phyloP scores from a whole-genome alignment of 176 grass and related monocot genomes.

The Tillandsia leiboldiana region DNA sequence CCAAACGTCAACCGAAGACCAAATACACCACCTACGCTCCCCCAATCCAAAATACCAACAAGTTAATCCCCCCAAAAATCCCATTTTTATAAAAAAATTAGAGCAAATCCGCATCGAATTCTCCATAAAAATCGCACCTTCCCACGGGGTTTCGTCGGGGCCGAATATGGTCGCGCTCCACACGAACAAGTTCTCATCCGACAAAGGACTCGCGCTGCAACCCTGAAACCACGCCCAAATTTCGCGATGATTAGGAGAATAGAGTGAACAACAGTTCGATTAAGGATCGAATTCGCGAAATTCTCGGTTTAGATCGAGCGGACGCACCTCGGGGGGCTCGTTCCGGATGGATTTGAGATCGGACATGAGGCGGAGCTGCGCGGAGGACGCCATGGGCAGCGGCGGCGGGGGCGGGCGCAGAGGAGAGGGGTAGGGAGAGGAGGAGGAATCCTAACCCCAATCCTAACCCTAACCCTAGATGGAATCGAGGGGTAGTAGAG shows the following conservation, averaged over 20 bases:
- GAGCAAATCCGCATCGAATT: not conserved
- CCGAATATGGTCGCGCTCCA: conserved; percentile 33
- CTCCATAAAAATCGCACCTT: conserved; percentile 14
- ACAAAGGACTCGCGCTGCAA: conserved; percentile 25
- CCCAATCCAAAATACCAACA: not conserved
- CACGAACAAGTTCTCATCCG: conserved; percentile 34
- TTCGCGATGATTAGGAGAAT: not conserved
- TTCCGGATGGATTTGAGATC: conserved; percentile 27
- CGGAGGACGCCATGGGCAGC: not conserved
- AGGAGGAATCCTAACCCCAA: too few relatives aligned
- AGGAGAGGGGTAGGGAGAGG: not conserved
- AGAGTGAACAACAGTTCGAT: not conserved
- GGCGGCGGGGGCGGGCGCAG: not conserved
- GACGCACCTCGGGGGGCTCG: conserved; percentile 20
- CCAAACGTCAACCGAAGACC: conserved; percentile 21
- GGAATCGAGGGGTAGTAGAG: not conserved
- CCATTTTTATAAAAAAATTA: not conserved
- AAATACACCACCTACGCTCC: conserved; percentile 20
- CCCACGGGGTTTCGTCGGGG: conserved; percentile 29
- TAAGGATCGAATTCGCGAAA: not conserved
- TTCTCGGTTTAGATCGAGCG: not conserved
- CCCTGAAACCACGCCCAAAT: conserved; percentile 11
- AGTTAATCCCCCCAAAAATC: not conserved
- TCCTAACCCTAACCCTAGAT: not conserved
- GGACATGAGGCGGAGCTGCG: conserved; percentile 15